These are phyloP conservation scores for Pisolithus tinctorius DNA, from an alignment of 768 basidiomycete species.

Conservation along the genomic window DNA sequence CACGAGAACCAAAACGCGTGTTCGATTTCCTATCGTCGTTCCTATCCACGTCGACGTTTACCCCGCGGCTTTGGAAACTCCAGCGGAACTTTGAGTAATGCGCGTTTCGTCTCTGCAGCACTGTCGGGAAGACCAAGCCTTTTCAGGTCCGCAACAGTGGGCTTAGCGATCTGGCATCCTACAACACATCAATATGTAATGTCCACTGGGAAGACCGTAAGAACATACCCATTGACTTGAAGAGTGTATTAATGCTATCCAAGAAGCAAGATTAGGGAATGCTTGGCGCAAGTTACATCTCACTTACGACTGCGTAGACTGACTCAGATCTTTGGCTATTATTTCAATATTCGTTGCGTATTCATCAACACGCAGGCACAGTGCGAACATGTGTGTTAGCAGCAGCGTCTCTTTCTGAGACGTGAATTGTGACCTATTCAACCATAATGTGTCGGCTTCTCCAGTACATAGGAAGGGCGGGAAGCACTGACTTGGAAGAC, in stretches of 20 bases:
- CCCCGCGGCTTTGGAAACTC: no score
- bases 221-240: slow-evolving; percentile 62
- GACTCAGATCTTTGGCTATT: slow-evolving; percentile 71
- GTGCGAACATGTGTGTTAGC: no score
- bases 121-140: no score
- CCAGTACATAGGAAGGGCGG: background rate
- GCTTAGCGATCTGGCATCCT: no score
- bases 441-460: background rate
- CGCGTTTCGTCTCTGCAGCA: no score
- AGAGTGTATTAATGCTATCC: slow-evolving; percentile 53
- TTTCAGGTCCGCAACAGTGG: no score
- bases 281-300: background rate
- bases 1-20: background rate
- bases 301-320: slow-evolving; percentile 58
- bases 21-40: no score
- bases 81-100: no score
- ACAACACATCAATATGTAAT: slow-evolving; percentile 1
- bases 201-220: background rate
- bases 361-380: no score
- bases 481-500: slow-evolving; percentile 48
- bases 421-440: slow-evolving; percentile 33
- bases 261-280: slow-evolving; percentile 1
- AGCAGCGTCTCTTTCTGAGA: no score
- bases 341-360: no score
- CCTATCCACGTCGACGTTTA: no score